A percentile compares a stretch with the other conserved stretches of the same genome.
phyloP scores from a whole-genome alignment of 352 stramenopile genomes.

The Phytopythium vexans region DNA sequence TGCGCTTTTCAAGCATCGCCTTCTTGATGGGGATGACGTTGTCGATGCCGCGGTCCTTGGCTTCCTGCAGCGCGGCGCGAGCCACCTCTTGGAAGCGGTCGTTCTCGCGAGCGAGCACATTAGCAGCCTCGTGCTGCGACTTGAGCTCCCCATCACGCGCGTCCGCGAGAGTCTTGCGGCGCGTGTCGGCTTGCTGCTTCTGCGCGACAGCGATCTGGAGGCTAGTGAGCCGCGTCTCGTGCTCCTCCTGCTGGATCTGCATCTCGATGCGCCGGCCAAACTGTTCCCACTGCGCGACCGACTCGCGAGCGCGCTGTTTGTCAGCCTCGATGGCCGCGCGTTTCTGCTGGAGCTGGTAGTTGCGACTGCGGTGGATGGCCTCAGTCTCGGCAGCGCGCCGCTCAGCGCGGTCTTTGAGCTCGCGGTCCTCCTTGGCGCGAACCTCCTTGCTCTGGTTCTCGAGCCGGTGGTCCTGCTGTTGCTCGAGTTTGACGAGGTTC shows the following conservation, averaged over 20 bases:
- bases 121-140: constrained; percentile 27
- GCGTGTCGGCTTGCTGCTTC: constrained; percentile 73
- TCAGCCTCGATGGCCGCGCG: constrained; percentile 28
- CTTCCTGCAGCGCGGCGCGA: constrained; percentile 47
- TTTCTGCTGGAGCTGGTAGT: constrained; percentile 60
- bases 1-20: constrained; percentile 60
- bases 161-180: constrained; percentile 44
- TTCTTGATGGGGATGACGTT: constrained; percentile 77
- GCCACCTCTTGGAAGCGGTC: constrained; percentile 64
- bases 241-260: constrained; percentile 57
- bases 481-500: constrained; percentile 68
- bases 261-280: constrained; percentile 61
- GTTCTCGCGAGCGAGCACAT: constrained; percentile 36
- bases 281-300: constrained; percentile 60
- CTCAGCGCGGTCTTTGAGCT: constrained; percentile 51
- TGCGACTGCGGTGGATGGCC: constrained; percentile 55
- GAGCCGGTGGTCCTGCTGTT: constrained; percentile 55
- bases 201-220: constrained; percentile 61
- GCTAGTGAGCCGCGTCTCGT: constrained; percentile 53
- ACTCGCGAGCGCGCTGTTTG: constrained; percentile 35
- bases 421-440: constrained; percentile 63
- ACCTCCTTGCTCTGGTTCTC: constrained; percentile 71
- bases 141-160: constrained; percentile 31
- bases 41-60: constrained; percentile 48
- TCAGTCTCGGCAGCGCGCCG: constrained; percentile 63